Percentiles rank a stretch among this genome's conserved stretches.
Evolutionary conservation across 371 early-diverging fungal genomes (phyloP).

Genomic region (Mucor plumbeus): DNA sequence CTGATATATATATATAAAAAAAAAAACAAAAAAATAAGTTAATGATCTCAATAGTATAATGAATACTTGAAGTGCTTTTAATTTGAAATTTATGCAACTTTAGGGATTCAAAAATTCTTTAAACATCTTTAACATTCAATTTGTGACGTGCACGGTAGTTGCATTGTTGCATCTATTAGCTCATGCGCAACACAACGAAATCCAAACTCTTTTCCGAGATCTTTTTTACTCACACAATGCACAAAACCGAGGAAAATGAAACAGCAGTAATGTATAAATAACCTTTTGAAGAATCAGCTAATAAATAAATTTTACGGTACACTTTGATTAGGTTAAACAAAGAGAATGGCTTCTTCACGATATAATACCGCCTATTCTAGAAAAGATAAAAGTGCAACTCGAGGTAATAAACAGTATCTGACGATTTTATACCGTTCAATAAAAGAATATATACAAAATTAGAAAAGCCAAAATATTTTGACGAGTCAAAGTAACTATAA

Average conservation of each 20-base stretch:
- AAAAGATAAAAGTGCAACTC: slow-evolving; percentile 32
- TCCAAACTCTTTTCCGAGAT: background rate
- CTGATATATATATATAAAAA: too few species aligned
- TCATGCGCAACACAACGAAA: slow-evolving; percentile 5
- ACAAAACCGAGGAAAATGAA: slow-evolving; percentile 19
- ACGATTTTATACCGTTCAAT: background rate
- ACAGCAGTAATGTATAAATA: slow-evolving; percentile 21
- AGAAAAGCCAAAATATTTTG: slow-evolving; percentile 36
- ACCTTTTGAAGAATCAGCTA: background rate
- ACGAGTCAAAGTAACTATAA: slow-evolving; percentile 31
- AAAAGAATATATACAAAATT: background rate
- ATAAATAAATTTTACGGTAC: background rate
- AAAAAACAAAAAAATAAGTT: too few species aligned
- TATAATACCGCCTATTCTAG: slow-evolving; percentile 38
- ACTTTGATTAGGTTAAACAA: slow-evolving; percentile 32
- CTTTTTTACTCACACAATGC: slow-evolving; percentile 5
- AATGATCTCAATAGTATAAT: too few species aligned
- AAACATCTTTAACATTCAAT: background rate
- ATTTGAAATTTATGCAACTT: background rate
- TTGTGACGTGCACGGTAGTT: background rate
- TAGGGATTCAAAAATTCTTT: background rate
- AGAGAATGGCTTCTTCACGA: slow-evolving; percentile 42
- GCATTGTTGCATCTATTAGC: slow-evolving; percentile 4
- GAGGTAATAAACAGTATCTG: slow-evolving; percentile 26
- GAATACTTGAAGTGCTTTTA: too few species aligned